Base-by-base conservation (phyloP, 352 stramenopile species). In the Globisporangium nodosum region DNA sequence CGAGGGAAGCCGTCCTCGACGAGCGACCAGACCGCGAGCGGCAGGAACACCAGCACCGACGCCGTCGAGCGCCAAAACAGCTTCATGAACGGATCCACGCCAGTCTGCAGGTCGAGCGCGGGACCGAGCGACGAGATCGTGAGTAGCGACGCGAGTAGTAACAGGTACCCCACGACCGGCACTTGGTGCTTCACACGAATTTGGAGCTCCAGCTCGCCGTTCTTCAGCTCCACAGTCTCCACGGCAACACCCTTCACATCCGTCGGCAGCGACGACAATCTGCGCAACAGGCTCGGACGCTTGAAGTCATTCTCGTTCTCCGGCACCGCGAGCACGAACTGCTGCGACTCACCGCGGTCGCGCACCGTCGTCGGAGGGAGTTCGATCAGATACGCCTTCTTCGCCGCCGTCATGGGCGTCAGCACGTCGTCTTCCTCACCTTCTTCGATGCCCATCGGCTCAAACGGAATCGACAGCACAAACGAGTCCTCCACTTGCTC, bases 41-140 rank as follows among this genome's bases (percentile, higher is more conserved):
- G 68, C 27, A 85, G 63, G 5, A 88, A 80, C 35, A 76, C 64
- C 21, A 92, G 60, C 8, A 66, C 77, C 12, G 88, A 94, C 20
- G 72, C 81, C 33, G 58, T 84, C 58, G 93, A 87, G 20, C 85
- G 74, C 89, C 89, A 97, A 24, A 91, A 88, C 33, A 96, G 78
- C 60, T 95, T 95, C 67, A 96, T 74, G 40, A 89, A 52, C 13
- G 88, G 82, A 2, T 66, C 59, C 50, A 83, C 72, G 56, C 75
- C 53, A 24, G 79, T 69, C 16, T 87, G 64, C 54, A 89, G 74
- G 68, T 90, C 84, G 18, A 94, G 60, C 24, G 81, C 84, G 46
- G 91, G 81, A 37, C 84, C 84, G 15, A 94, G 75, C 1, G 84
- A 92, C 21, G 81, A 78, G 46, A 94, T 78, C 16, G 81, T 88